phyloP scores from a whole-genome alignment of 352 stramenopile genomes.

The Globisporangium emineosum region DNA sequence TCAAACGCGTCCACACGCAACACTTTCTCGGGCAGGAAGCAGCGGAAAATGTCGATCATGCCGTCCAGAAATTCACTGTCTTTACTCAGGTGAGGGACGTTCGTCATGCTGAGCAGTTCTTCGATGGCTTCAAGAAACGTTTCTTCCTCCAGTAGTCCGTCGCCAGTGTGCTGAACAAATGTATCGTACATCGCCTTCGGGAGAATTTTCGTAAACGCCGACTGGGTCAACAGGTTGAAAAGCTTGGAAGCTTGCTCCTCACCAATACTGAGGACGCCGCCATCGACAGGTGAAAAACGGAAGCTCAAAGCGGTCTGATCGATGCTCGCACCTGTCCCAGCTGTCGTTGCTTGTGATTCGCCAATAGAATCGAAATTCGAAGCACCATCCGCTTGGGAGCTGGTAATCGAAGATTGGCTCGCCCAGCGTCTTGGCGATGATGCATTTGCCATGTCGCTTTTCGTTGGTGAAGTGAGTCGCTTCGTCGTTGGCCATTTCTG shows the following conservation, averaged over 20 bases:
- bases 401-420: slow-evolving; percentile 13
- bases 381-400: slow-evolving; percentile 16
- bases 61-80: slow-evolving; percentile 71
- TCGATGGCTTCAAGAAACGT: slow-evolving; percentile 81
- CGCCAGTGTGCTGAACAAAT: slow-evolving; percentile 82
- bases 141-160: slow-evolving; percentile 79
- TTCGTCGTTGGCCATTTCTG: slow-evolving; percentile 66
- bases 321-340: slow-evolving; percentile 11
- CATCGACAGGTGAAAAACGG: slow-evolving; percentile 67
- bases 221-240: slow-evolving; percentile 61
- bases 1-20: slow-evolving; percentile 78
- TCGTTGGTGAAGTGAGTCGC: slow-evolving; percentile 32
- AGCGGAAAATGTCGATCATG: slow-evolving; percentile 76
- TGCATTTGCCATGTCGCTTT: slow-evolving; percentile 13
- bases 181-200: slow-evolving; percentile 83
- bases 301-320: slow-evolving; percentile 43
- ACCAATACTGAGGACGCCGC: slow-evolving; percentile 50
- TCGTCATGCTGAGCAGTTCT: slow-evolving; percentile 76
- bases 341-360: slow-evolving; percentile 21
- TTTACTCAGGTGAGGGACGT: slow-evolving; percentile 66
- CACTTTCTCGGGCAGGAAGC: slow-evolving; percentile 64
- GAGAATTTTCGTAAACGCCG: slow-evolving; percentile 66
- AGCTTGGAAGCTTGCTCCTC: slow-evolving; percentile 57
- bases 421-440: slow-evolving; percentile 15
- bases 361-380: slow-evolving; percentile 12